A percentile compares a stretch with the other conserved stretches of the same genome.
These are phyloP conservation scores for Alternaria hordeiaustralica DNA, from an alignment of 2,329 filamentous ascomycete species.

Conservation along the genomic window DNA sequence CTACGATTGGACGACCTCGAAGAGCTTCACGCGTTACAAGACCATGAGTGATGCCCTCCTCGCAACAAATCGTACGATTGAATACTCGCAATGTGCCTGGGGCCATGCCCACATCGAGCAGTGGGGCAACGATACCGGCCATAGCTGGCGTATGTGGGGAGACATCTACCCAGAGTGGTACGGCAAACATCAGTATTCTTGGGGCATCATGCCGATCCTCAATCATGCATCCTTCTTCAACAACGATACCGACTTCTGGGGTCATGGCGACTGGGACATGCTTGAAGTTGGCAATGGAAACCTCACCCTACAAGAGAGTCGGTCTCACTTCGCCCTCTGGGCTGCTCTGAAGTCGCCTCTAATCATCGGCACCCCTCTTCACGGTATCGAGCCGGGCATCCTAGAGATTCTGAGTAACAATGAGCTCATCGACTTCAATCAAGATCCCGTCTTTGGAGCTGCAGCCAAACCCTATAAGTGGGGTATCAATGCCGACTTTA, in stretches of 20 bases:
- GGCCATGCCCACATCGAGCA: slow-evolving; percentile 37
- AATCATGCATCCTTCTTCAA: slow-evolving; percentile 31
- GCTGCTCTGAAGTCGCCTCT: slow-evolving; percentile 52
- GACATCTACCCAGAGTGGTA: slow-evolving; percentile 33
- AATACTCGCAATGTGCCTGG: slow-evolving; percentile 47
- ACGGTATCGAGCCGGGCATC: slow-evolving; percentile 47
- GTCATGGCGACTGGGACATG: slow-evolving; percentile 35
- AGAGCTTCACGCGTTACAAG: slow-evolving; percentile 60
- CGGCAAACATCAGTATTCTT: slow-evolving; percentile 4
- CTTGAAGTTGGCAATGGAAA: slow-evolving; percentile 49
- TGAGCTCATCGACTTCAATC: slow-evolving; percentile 54
- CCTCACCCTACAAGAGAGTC: slow-evolving; percentile 39
- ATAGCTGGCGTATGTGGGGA: slow-evolving; percentile 40
- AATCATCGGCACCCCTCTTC: slow-evolving; percentile 52
- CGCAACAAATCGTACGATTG: slow-evolving; percentile 48
- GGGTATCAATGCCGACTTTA: slow-evolving; percentile 59
- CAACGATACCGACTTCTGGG: slow-evolving; percentile 29
- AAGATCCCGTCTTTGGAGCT: slow-evolving; percentile 52
- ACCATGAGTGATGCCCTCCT: slow-evolving; percentile 50
- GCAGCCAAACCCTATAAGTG: slow-evolving; percentile 52
- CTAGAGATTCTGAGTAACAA: slow-evolving; percentile 50
- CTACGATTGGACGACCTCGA: slow-evolving; percentile 59
- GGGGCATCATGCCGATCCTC: slow-evolving; percentile 27
- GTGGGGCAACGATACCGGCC: slow-evolving; percentile 42
- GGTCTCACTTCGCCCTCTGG: slow-evolving; percentile 51